Conservation (phyloP, 2,329 filamentous ascomycete species). For the Pseudogymnoascus sp. region DNA sequence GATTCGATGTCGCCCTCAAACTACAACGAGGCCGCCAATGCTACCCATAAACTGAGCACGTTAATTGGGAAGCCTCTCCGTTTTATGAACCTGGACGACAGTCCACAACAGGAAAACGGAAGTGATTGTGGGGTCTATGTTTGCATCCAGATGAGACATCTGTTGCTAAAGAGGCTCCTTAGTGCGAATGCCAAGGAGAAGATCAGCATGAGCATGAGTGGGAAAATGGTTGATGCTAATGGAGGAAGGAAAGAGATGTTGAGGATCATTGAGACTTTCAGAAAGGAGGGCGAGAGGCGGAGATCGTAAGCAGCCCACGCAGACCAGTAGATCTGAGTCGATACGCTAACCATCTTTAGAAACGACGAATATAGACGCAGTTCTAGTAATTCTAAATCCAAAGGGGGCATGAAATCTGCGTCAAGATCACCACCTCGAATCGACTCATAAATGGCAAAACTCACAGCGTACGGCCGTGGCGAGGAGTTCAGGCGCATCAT, state of each 20-base stretch:
- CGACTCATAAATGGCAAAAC: background rate
- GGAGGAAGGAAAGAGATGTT: slow-evolving; percentile 85
- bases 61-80: slow-evolving; percentile 60
- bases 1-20: slow-evolving; percentile 77
- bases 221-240: slow-evolving; percentile 71
- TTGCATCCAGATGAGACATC: slow-evolving; percentile 86
- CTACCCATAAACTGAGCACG: slow-evolving; percentile 58
- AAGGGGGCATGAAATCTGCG: background rate
- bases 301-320: slow-evolving; percentile 55
- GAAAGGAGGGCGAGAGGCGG: slow-evolving; percentile 79
- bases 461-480: background rate
- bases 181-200: slow-evolving; percentile 73
- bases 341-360: background rate
- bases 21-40: slow-evolving; percentile 60
- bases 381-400: background rate
- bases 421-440: background rate
- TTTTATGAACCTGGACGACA: slow-evolving; percentile 77
- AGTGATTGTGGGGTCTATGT: slow-evolving; percentile 96
- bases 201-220: slow-evolving; percentile 87
- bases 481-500: background rate
- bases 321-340: background rate
- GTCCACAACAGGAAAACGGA: slow-evolving; percentile 83
- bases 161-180: slow-evolving; percentile 78
- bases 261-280: slow-evolving; percentile 75
- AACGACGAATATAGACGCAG: slow-evolving; percentile 1